phyloP scores from a whole-genome alignment of 1,284 basidiomycete genomes.

The Marasmius fiardii region DNA sequence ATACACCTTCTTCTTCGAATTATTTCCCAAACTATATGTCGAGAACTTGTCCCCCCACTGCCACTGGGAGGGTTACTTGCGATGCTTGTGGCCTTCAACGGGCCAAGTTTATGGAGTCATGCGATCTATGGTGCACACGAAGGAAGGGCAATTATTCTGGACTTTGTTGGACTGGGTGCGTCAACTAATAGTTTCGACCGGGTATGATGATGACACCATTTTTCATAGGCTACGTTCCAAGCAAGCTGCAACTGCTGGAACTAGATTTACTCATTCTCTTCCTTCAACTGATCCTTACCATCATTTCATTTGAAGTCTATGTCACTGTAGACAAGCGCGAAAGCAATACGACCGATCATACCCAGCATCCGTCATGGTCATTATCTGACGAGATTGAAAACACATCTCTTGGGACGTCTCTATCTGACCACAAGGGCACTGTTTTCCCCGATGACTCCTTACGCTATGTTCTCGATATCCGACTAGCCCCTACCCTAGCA shows the following conservation, averaged over 20 bases:
- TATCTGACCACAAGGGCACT: constrained; percentile 23
- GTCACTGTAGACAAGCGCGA: constrained; percentile 26
- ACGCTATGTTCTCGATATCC: constrained; percentile 60
- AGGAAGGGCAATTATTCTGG: constrained; percentile 60
- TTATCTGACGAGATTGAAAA: constrained; percentile 12
- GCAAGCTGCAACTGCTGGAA: constrained; percentile 56
- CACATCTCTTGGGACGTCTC: constrained; percentile 16
- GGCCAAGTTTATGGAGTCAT: constrained; percentile 59
- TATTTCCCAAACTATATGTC: constrained; percentile 59
- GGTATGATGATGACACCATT: neutral
- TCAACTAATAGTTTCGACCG: constrained; percentile 12
- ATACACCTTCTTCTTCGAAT: constrained; percentile 54
- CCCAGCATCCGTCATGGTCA: constrained; percentile 28
- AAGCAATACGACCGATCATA: constrained; percentile 27
- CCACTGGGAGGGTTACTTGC: constrained; percentile 64
- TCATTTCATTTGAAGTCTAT: constrained; percentile 63
- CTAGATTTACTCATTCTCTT: constrained; percentile 65
- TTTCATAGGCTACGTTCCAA: constrained; percentile 51
- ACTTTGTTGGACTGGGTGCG: constrained; percentile 75
- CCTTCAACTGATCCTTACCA: constrained; percentile 60
- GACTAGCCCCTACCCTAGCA: constrained; percentile 43
- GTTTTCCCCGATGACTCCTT: constrained; percentile 25
- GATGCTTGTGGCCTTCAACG: constrained; percentile 55
- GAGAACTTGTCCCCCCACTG: constrained; percentile 55
- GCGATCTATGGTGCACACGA: constrained; percentile 45